A percentile compares a stretch with the other conserved stretches of the same genome.
Evolutionary conservation across 805 yeast species (phyloP).

Genomic region (Schwanniomyces polymorphus): DNA sequence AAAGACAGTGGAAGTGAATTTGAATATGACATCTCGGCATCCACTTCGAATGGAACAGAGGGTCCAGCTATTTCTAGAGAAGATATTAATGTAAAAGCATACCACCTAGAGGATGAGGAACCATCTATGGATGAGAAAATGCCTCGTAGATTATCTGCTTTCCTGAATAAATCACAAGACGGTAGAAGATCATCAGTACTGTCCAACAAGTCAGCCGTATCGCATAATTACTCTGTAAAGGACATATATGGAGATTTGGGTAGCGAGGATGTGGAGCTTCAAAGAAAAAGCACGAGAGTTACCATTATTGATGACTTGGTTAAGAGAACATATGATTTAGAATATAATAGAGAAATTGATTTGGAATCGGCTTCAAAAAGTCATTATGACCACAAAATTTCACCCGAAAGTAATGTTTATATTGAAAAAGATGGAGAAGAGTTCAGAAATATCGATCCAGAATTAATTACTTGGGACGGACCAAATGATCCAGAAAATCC

Average conservation of each 20-base stretch:
- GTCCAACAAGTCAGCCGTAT: not conserved
- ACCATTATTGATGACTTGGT: conserved; percentile 27
- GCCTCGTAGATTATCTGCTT: conserved; percentile 16
- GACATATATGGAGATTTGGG: conserved; percentile 34
- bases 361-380: not conserved
- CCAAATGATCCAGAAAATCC: conserved; percentile 33
- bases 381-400: not conserved
- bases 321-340: conserved; percentile 14
- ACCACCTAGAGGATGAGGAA: not conserved
- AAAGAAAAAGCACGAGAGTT: conserved; percentile 30
- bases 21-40: conserved; percentile 5
- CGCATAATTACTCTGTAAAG: conserved; percentile 18
- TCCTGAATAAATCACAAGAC: conserved; percentile 17
- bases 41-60: conserved; percentile 12
- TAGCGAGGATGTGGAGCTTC: conserved; percentile 26
- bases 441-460: conserved; percentile 33
- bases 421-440: conserved; percentile 30
- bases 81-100: not conserved
- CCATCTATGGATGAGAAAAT: not conserved
- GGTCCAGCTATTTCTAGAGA: conserved; percentile 14
- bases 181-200: not conserved
- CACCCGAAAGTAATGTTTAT: conserved; percentile 17
- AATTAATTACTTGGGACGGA: conserved; percentile 35
- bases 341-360: not conserved
- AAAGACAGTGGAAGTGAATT: conserved; percentile 4